Conservation (phyloP, 129 eudicot species). For the Pittosporum tobira region DNA sequence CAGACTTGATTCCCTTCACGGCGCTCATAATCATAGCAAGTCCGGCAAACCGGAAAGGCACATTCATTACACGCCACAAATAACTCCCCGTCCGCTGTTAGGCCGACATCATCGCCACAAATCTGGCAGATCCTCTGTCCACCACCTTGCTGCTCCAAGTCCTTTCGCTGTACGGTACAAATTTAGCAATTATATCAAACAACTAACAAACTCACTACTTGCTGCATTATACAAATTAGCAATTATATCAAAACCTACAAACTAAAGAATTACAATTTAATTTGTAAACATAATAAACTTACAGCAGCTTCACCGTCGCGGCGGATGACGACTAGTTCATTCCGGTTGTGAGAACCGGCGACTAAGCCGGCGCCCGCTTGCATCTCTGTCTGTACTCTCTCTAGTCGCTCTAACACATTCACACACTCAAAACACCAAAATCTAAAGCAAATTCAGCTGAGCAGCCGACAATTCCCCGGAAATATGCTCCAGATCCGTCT, state of each 20-base stretch:
- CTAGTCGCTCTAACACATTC: too few species aligned
- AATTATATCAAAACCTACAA: conserved; percentile 6
- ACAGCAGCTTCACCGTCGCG: conserved; percentile 12
- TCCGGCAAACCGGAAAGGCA: conserved; percentile 68
- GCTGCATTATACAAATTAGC: background rate
- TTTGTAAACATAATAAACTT: conserved; percentile 11
- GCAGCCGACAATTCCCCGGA: too few species aligned
- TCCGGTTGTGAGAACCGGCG: conserved; percentile 25
- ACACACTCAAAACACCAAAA: too few species aligned
- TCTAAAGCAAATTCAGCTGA: too few species aligned
- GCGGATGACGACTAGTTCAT: conserved; percentile 21
- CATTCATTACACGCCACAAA: conserved; percentile 85
- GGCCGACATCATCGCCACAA: conserved; percentile 60
- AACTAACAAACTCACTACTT: background rate
- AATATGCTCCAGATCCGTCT: too few species aligned
- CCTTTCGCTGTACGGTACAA: background rate
- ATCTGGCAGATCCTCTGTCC: conserved; percentile 50
- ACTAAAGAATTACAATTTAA: too few species aligned
- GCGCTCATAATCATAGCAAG: conserved; percentile 73
- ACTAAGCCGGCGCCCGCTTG: conserved; percentile 21
- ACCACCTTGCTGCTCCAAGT: conserved; percentile 12
- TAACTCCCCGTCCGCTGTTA: conserved; percentile 39
- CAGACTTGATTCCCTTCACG: conserved; percentile 61
- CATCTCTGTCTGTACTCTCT: background rate
- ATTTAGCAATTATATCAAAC: background rate